These are phyloP conservation scores for Colletotrichum trifolii DNA, from an alignment of 2,329 filamentous ascomycete genomes.

Conservation along the genomic window DNA sequence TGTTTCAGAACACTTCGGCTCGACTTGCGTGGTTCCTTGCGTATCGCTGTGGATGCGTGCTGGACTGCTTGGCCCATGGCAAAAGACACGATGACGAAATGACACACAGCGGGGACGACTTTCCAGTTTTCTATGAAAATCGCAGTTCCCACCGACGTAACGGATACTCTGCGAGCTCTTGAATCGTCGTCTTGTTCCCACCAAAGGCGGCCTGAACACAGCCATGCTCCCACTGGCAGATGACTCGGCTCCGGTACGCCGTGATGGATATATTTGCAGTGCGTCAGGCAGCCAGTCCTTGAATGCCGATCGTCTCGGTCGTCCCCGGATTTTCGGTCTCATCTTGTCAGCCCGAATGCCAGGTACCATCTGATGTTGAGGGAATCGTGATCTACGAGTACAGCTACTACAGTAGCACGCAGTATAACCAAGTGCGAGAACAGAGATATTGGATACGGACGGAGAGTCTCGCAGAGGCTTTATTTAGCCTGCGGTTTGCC, in stretches of 20 bases:
- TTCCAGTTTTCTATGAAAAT: background rate
- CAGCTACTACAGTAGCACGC: background rate
- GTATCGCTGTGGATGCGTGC: background rate
- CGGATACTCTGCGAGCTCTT: background rate
- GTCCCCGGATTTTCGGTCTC: slow-evolving; percentile 17
- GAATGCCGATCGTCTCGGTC: slow-evolving; percentile 17
- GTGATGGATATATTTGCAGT: slow-evolving; percentile 1
- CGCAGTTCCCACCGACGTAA: slow-evolving; percentile 3
- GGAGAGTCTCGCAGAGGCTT: background rate
- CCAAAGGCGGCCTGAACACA: slow-evolving; percentile 10
- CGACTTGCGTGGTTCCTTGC: background rate
- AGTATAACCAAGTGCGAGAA: background rate
- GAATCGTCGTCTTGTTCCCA: background rate
- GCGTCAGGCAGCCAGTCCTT: slow-evolving; percentile 12
- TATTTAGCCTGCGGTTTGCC: background rate
- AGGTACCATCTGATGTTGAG: background rate
- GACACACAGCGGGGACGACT: slow-evolving; percentile 3
- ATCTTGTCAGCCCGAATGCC: background rate
- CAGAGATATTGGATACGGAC: too few relatives aligned
- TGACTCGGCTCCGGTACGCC: slow-evolving; percentile 4
- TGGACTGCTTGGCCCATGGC: slow-evolving; percentile 10
- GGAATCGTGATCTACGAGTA: background rate
- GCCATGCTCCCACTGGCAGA: slow-evolving; percentile 17
- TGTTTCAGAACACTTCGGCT: slow-evolving; percentile 21
- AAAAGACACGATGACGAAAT: background rate